phyloP scores from a whole-genome alignment of 129 eudicot genomes.

The Lactuca sativa region DNA sequence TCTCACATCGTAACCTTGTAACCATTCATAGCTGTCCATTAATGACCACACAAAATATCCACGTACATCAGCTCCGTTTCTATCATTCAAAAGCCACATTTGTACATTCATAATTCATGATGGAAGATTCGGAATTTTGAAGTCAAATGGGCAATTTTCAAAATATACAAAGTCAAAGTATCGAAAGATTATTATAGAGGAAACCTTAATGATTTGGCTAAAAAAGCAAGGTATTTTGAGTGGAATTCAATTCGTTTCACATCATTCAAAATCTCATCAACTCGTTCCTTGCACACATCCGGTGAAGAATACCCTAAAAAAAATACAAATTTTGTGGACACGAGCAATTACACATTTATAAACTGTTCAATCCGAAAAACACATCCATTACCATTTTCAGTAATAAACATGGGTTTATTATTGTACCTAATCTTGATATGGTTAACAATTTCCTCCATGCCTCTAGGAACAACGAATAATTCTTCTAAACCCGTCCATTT shows the following conservation, averaged over 20 bases:
- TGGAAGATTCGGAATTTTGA: neutral
- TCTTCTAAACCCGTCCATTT: conserved; percentile 42
- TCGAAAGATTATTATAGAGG: neutral
- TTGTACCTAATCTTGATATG: conserved; percentile 51
- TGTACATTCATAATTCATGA: neutral
- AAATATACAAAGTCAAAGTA: neutral
- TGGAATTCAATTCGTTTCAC: conserved; percentile 55
- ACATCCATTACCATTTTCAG: conserved; percentile 61
- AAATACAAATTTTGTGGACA: neutral
- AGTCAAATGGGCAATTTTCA: conserved; percentile 5
- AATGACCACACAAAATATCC: conserved; percentile 76
- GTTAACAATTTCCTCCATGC: conserved; percentile 57
- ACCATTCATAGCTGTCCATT: conserved; percentile 76
- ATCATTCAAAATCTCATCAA: conserved; percentile 39
- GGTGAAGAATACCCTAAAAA: conserved; percentile 52
- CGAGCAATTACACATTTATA: neutral
- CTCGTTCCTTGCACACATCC: conserved; percentile 2
- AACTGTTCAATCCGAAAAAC: neutral
- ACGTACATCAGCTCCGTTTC: conserved; percentile 76
- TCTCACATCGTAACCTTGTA: conserved; percentile 39
- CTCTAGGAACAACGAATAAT: conserved; percentile 69
- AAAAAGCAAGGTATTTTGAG: conserved; percentile 51
- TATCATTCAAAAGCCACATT: conserved; percentile 7
- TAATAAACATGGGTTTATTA: conserved; percentile 58
- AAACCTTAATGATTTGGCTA: conserved; percentile 68